A percentile compares a stretch with the other conserved stretches of the same genome.
phyloP scores from a whole-genome alignment of 495 filamentous ascomycete genomes.

The Eremomyces bilateralis region DNA sequence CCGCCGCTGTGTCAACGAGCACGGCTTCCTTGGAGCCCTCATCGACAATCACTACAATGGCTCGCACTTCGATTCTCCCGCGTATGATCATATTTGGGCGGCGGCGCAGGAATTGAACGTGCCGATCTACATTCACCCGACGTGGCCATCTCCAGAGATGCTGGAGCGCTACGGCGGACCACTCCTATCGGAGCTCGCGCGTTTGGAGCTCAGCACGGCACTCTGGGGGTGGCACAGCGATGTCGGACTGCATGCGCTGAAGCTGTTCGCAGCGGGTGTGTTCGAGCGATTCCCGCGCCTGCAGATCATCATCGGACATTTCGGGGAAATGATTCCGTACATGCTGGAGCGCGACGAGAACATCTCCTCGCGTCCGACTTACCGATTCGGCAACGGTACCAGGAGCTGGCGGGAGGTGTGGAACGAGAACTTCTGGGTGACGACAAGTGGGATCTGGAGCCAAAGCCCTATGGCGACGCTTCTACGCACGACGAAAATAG shows the following conservation, averaged over 20 bases:
- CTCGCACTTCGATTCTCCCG: slow-evolving; percentile 8
- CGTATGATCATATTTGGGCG: slow-evolving; percentile 10
- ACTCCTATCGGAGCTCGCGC: slow-evolving; percentile 16
- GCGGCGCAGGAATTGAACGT: slow-evolving; percentile 12
- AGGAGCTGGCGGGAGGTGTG: slow-evolving; percentile 20
- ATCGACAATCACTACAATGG: slow-evolving; percentile 9
- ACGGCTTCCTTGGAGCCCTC: slow-evolving; percentile 10
- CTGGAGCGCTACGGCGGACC: slow-evolving; percentile 22
- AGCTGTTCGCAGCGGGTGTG: slow-evolving; percentile 21
- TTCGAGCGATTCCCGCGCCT: slow-evolving; percentile 28
- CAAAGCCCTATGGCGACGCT: slow-evolving; percentile 17
- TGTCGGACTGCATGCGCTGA: slow-evolving; percentile 22
- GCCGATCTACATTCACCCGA: slow-evolving; percentile 13
- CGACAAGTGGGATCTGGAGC: slow-evolving; percentile 19
- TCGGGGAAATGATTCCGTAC: slow-evolving; percentile 26
- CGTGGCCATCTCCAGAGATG: slow-evolving; percentile 6
- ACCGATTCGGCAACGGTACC: slow-evolving; percentile 13
- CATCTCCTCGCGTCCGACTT: slow-evolving; percentile 12
- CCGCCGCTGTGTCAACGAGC: slow-evolving; percentile 9
- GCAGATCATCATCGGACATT: slow-evolving; percentile 26
- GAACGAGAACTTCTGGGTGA: slow-evolving; percentile 23
- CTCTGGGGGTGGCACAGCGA: slow-evolving; percentile 28
- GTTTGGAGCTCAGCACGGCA: slow-evolving; percentile 18
- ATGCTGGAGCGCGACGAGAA: slow-evolving; percentile 19
- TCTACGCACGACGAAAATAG: slow-evolving; percentile 26